Percentiles rank a stretch among this genome's conserved stretches.
phyloP scores from a whole-genome alignment of 2,329 filamentous ascomycete genomes.

The Cladophialophora yegresii region DNA sequence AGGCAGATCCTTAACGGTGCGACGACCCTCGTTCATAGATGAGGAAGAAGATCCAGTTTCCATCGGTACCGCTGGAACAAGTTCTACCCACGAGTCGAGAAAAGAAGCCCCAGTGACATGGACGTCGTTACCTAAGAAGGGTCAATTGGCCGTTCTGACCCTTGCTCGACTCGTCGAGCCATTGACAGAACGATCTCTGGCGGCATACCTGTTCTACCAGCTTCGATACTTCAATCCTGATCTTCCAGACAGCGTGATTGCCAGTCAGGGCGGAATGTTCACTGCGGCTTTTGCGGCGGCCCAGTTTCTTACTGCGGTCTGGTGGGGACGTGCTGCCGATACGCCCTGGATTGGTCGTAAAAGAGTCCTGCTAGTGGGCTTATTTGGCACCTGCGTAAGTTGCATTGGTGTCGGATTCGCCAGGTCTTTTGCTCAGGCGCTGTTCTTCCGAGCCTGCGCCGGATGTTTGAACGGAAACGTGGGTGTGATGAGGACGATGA shows the following conservation, averaged over 20 bases:
- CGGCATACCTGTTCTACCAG: constrained; percentile 85
- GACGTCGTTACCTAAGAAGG: constrained; percentile 72
- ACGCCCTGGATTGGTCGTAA: constrained; percentile 71
- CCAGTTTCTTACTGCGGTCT: constrained; percentile 78
- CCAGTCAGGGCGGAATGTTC: constrained; percentile 74
- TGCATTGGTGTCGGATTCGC: constrained; percentile 71
- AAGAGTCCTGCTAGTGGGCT: constrained; percentile 72
- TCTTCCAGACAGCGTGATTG: constrained; percentile 64
- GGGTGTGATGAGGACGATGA: constrained; percentile 73
- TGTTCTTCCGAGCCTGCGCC: constrained; percentile 66
- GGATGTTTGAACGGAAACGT: constrained; percentile 72
- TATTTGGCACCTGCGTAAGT: constrained; percentile 68
- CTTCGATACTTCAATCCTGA: constrained; percentile 72
- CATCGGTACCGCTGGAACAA: constrained; percentile 17
- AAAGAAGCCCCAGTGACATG: constrained; percentile 61
- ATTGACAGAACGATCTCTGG: constrained; percentile 73
- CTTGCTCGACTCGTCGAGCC: constrained; percentile 80
- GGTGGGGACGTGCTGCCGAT: constrained; percentile 74
- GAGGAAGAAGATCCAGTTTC: constrained; percentile 34
- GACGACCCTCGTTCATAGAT: constrained; percentile 36
- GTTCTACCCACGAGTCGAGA: constrained; percentile 7
- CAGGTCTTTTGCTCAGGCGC: constrained; percentile 61
- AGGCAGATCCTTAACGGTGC: constrained; percentile 20
- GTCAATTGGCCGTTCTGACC: constrained; percentile 75
- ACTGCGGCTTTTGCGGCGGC: constrained; percentile 78